Conservation (phyloP, 805 yeast species). For the Hanseniaspora jakobsenii region DNA sequence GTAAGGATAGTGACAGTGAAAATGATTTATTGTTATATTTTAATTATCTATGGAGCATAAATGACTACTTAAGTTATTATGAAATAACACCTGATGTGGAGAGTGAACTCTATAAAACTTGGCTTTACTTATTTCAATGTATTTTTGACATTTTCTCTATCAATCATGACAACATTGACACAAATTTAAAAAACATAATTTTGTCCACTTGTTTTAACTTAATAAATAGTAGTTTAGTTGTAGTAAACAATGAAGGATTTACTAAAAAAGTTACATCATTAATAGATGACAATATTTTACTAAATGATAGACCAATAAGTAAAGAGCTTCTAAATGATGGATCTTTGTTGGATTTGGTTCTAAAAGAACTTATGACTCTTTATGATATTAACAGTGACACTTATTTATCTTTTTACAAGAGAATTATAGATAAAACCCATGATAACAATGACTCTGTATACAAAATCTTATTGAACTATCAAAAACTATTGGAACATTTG, state of each 20-base stretch:
- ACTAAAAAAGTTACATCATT: not conserved
- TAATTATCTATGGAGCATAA: constrained; percentile 10
- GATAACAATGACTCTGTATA: not conserved
- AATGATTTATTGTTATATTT: constrained; percentile 2
- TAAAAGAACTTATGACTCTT: constrained; percentile 3
- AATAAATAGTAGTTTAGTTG: constrained; percentile 2
- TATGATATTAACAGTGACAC: not conserved
- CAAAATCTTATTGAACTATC: not conserved
- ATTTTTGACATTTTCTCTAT: not conserved
- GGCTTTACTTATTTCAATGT: constrained; percentile 1
- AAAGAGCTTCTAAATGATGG: not conserved
- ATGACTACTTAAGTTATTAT: constrained; percentile 5
- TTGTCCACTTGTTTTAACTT: constrained; percentile 8
- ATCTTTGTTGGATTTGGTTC: not conserved
- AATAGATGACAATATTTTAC: constrained; percentile 3
- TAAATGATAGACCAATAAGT: not conserved
- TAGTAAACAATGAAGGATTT: not conserved
- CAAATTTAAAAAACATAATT: not conserved
- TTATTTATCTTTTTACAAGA: constrained; percentile 1
- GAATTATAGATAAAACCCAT: not conserved
- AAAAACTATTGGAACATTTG: not conserved
- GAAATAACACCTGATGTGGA: not conserved
- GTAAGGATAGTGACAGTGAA: no score
- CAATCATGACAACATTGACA: not conserved
- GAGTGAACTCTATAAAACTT: not conserved